phyloP scores from a whole-genome alignment of 1,284 basidiomycete genomes.

The Melampsora abietis-canadensis region DNA sequence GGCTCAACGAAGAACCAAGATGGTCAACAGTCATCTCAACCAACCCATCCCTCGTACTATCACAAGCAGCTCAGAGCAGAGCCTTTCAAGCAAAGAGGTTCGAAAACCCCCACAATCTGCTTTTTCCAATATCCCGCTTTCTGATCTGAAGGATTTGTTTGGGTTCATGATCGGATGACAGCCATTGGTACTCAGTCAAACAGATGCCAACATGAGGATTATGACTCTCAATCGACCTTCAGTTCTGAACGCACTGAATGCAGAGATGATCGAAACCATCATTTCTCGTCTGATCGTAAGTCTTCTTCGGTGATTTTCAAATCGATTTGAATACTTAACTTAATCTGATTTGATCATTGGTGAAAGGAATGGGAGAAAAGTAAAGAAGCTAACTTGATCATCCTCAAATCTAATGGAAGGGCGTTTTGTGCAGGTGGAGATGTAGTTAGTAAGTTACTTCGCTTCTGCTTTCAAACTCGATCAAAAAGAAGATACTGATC shows the following conservation, averaged over 20 bases:
- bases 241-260: slow-evolving; percentile 82
- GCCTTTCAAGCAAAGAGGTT: too few relatives aligned
- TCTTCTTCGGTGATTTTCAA: background rate
- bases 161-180: background rate
- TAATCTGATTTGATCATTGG: background rate
- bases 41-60: too few relatives aligned
- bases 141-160: too few relatives aligned
- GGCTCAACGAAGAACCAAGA: too few relatives aligned
- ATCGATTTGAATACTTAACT: background rate
- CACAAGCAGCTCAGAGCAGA: too few relatives aligned
- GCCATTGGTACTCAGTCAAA: slow-evolving; percentile 15
- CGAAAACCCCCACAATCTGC: too few relatives aligned
- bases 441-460: slow-evolving; percentile 63
- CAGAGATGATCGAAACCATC: slow-evolving; percentile 74
- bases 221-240: slow-evolving; percentile 76
- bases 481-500: slow-evolving; percentile 49
- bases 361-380: slow-evolving; percentile 73
- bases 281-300: slow-evolving; percentile 70
- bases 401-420: slow-evolving; percentile 71
- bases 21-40: too few relatives aligned
- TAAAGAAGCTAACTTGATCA: slow-evolving; percentile 69
- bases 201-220: slow-evolving; percentile 57
- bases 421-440: slow-evolving; percentile 96
- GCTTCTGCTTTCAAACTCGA: slow-evolving; percentile 58
- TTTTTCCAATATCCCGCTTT: too few relatives aligned